Percentiles rank a stretch among this genome's conserved stretches.
phyloP scores from a whole-genome alignment of 192 early-diverging fungal species.

The Coemansia nantahalensis region DNA sequence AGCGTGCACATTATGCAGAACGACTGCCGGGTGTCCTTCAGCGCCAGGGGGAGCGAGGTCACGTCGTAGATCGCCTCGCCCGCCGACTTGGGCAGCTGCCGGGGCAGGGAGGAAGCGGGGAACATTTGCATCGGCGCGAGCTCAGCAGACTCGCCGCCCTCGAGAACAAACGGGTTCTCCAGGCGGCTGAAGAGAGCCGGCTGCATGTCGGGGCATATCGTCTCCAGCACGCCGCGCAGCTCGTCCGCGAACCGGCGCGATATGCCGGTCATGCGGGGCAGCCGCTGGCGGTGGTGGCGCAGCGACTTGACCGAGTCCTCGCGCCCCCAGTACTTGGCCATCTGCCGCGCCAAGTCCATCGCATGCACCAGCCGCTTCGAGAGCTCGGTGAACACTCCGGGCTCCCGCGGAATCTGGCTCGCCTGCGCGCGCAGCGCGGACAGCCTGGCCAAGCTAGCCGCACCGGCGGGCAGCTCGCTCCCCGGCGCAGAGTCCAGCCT shows the following conservation, averaged over 20 bases:
- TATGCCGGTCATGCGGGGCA: constrained; percentile 48
- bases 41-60: constrained; percentile 37
- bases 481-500: constrained; percentile 17
- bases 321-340: constrained; percentile 53
- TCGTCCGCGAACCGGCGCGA: constrained; percentile 51
- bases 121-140: constrained; percentile 40
- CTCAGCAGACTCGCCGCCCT: constrained; percentile 8
- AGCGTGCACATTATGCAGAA: constrained; percentile 54
- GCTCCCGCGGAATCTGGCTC: constrained; percentile 15
- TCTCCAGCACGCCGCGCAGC: constrained; percentile 46
- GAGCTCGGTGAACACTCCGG: constrained; percentile 43
- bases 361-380: constrained; percentile 48
- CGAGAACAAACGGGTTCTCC: constrained; percentile 47
- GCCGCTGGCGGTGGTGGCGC: constrained; percentile 35
- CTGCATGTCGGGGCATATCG: constrained; percentile 45
- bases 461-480: constrained; percentile 2
- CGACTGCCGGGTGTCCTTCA: constrained; percentile 51
- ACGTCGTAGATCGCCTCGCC: constrained; percentile 36
- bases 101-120: constrained; percentile 30
- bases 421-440: constrained; percentile 25
- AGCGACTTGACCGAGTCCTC: constrained; percentile 40
- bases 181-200: constrained; percentile 42
- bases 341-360: constrained; percentile 51
- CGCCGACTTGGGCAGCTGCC: constrained; percentile 7
- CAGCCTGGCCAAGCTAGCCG: constrained; percentile 24